Evolutionary conservation across 2,329 filamentous ascomycete genomes (phyloP), one percentile per base, ranked within the genome.

Genomic region (Escovopsis weberi): DNA sequence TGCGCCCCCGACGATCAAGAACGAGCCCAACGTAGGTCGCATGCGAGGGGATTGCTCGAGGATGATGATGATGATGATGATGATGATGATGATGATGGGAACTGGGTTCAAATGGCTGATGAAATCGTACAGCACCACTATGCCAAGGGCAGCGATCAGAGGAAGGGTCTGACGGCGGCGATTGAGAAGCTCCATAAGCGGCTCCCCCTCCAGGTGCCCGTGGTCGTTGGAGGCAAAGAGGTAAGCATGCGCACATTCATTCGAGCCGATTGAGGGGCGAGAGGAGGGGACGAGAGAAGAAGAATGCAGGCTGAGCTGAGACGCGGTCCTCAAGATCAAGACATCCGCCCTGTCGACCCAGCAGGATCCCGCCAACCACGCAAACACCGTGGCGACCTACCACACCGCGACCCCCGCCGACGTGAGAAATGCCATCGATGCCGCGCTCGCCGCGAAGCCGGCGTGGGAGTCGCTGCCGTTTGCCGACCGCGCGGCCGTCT

Each of bases 11-110:
- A 79, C 79, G 49, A 77, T 95, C 53, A 69, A 76, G 59, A 98
- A 98, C 60, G 91, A 98, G 68, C 86, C 86, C n/a, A 98, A 95
- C 61, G 88, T 94, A 64, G 62, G 85, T 71, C 12, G 12, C 28
- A 10, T 30, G 28, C 15, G 28, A 30, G 6, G 28, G 28, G 28
- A 30, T 23, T 26, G 28, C 28, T 10, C 10, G 28, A 10, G 28
- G 28, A 6, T 2, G 28, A 10, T 6, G 28, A 30, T 30, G 6
- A 6, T 30, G 28, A 30, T 15, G 15, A 15, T 15, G 15, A 6
- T 2, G 28, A 10, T 6, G 28, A 30, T 30, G 6, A 6, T 30
- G 28, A 30, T 15, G 15, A 15, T 15, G 15, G 28, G 28, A 6
- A 3, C 28, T 6, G 28, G 10, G 28, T 30, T 10, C 28, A 30